Percentiles rank a stretch among this genome's conserved stretches.
Conservation (phyloP, 805 yeast species). For the Suhomyces canberraensis region DNA sequence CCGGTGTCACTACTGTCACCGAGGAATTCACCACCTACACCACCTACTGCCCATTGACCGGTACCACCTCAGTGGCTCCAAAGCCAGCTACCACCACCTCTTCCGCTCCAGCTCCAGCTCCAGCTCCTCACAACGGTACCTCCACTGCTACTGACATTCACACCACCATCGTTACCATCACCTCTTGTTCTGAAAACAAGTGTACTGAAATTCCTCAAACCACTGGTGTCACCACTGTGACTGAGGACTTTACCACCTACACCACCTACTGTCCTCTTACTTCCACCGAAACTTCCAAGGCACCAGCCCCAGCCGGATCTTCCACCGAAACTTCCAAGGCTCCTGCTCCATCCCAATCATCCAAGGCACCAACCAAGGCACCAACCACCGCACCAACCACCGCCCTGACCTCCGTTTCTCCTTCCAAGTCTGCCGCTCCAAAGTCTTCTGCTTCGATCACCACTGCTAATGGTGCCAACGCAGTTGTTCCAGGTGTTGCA, state of each 20-base stretch:
- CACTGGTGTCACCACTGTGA: slow-evolving; percentile 23
- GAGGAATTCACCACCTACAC: slow-evolving; percentile 18
- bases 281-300: slow-evolving; percentile 5
- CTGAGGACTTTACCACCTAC: slow-evolving; percentile 37
- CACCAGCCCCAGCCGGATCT: slow-evolving; percentile 9
- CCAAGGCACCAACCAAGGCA: slow-evolving; percentile 8
- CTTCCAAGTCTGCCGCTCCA: slow-evolving; percentile 10
- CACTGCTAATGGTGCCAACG: not conserved
- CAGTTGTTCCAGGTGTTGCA: slow-evolving; percentile 7
- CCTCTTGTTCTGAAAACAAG: slow-evolving; percentile 35
- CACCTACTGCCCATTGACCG: slow-evolving; percentile 21
- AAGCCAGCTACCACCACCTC: slow-evolving; percentile 6
- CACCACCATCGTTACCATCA: slow-evolving; percentile 31
- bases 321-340: slow-evolving; percentile 6
- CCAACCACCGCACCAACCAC: slow-evolving; percentile 9
- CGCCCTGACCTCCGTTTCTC: not conserved
- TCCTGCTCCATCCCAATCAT: slow-evolving; percentile 1
- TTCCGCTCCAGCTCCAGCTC: slow-evolving; percentile 19
- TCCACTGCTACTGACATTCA: slow-evolving; percentile 26
- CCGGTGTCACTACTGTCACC: slow-evolving; percentile 24
- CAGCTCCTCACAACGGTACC: slow-evolving; percentile 6
- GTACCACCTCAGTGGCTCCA: slow-evolving; percentile 20
- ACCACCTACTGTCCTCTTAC: slow-evolving; percentile 38
- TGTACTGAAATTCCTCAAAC: slow-evolving; percentile 20
- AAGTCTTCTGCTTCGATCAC: not conserved